Evolutionary conservation across 768 basidiomycete species (phyloP).

Genomic region (Tephrocybe sp.): DNA sequence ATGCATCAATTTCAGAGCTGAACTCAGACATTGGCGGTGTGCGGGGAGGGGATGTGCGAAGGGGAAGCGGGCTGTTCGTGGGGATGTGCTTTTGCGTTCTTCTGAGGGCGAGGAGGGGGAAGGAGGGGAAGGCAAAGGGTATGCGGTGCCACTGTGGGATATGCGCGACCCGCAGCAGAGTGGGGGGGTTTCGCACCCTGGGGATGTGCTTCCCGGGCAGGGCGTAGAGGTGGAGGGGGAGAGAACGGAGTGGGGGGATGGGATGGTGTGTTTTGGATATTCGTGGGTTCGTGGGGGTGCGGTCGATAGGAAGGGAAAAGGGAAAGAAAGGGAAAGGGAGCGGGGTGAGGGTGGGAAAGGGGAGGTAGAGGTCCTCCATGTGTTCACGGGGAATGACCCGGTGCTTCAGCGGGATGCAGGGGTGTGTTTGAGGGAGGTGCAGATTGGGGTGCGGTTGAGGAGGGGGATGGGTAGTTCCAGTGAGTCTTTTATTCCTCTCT

Average conservation of each 20-base stretch:
- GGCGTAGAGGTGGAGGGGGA: conserved; percentile 13
- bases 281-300: conserved; percentile 13
- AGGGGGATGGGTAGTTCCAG: conserved; percentile 27
- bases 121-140: conserved; percentile 15
- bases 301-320: background rate
- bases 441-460: conserved; percentile 32
- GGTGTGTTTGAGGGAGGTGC: conserved; percentile 37
- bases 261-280: conserved; percentile 35
- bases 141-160: conserved; percentile 25
- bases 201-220: conserved; percentile 27
- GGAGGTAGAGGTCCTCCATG: conserved; percentile 31
- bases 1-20: conserved; percentile 44
- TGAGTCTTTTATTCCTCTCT: conserved; percentile 10
- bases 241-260: conserved; percentile 26
- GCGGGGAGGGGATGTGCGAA: conserved; percentile 19
- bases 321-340: background rate
- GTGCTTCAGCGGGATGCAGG: conserved; percentile 39
- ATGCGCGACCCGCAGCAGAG: conserved; percentile 37
- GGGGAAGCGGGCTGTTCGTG: background rate
- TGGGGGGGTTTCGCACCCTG: conserved; percentile 30
- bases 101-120: background rate
- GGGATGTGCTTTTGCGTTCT: too few relatives aligned
- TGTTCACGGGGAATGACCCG: conserved; percentile 50
- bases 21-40: conserved; percentile 49
- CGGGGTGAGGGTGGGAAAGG: background rate